phyloP scores from a whole-genome alignment of 2,329 filamentous ascomycete genomes.

The Pseudocercospora macadamiae region DNA sequence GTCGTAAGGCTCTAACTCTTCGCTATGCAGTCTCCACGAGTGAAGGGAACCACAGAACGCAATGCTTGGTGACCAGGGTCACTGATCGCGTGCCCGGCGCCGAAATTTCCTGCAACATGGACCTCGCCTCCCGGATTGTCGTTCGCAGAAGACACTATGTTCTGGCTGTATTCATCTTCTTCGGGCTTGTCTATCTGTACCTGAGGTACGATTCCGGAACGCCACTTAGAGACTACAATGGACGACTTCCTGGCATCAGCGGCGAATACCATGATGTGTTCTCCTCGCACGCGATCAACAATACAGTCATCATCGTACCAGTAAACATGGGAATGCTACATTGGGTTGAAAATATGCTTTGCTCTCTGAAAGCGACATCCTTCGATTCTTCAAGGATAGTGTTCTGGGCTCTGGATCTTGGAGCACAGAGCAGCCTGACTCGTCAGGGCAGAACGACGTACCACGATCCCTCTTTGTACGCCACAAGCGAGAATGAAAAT shows the following conservation, averaged over 20 bases:
- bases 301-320: conserved; percentile 21
- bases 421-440: conserved; percentile 10
- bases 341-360: conserved; percentile 22
- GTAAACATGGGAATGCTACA: conserved; percentile 22
- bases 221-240: background rate
- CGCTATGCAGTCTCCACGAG: no score
- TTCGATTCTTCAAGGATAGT: conserved; percentile 19
- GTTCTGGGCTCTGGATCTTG: conserved; percentile 28
- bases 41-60: no score
- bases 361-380: conserved; percentile 14
- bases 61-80: no score
- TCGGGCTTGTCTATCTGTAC: no score
- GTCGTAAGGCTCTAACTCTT: no score
- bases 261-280: background rate
- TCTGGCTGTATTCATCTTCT: no score
- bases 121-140: no score
- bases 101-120: no score
- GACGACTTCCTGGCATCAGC: background rate
- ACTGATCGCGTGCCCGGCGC: no score
- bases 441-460: conserved; percentile 17
- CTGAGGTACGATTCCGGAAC: no score
- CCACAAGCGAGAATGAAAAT: conserved; percentile 23
- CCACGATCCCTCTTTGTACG: conserved; percentile 20
- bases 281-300: conserved; percentile 13
- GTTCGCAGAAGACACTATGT: no score